Evolutionary conservation across 495 filamentous ascomycete species (phyloP).

Genomic region (Penicillium lagena): DNA sequence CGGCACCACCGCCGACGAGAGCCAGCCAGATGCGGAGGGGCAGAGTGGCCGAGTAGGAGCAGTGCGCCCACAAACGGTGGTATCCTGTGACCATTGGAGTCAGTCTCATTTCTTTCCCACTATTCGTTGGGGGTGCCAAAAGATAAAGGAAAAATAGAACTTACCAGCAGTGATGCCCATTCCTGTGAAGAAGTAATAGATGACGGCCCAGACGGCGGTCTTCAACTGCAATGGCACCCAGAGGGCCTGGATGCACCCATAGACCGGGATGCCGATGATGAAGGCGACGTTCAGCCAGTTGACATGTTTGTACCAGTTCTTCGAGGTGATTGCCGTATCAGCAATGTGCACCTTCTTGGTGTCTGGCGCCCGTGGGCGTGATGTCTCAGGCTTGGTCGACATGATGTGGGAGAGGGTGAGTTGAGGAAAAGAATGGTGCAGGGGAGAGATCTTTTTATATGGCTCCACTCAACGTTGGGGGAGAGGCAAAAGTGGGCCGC

Average conservation of each 20-base stretch:
- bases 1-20: conserved; percentile 85
- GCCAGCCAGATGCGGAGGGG: conserved; percentile 92
- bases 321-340: conserved; percentile 63
- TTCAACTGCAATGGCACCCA: conserved; percentile 73
- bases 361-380: conserved; percentile 32
- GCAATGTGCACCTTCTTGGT: conserved; percentile 52
- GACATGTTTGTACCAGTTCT: conserved; percentile 96
- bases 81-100: conserved; percentile 49
- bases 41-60: conserved; percentile 82
- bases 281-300: conserved; percentile 90
- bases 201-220: conserved; percentile 74
- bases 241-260: conserved; percentile 68
- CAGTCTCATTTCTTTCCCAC: conserved; percentile 3
- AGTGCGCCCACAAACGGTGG: conserved; percentile 92
- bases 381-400: conserved; percentile 31
- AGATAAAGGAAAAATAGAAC: conserved; percentile 7
- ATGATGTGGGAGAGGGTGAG: conserved; percentile 17
- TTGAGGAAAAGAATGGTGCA: conserved; percentile 2
- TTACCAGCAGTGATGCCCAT: conserved; percentile 82
- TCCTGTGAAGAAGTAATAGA: conserved; percentile 90
- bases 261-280: conserved; percentile 77
- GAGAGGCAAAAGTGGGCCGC: too few species aligned
- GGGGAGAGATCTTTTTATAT: conserved; percentile 17
- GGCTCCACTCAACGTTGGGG: conserved; percentile 29
- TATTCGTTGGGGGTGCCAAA: background rate